Percentiles rank a stretch among this genome's conserved stretches.
Conservation (phyloP, 2,329 filamentous ascomycete species). For the Trichoderma pleuroti region DNA sequence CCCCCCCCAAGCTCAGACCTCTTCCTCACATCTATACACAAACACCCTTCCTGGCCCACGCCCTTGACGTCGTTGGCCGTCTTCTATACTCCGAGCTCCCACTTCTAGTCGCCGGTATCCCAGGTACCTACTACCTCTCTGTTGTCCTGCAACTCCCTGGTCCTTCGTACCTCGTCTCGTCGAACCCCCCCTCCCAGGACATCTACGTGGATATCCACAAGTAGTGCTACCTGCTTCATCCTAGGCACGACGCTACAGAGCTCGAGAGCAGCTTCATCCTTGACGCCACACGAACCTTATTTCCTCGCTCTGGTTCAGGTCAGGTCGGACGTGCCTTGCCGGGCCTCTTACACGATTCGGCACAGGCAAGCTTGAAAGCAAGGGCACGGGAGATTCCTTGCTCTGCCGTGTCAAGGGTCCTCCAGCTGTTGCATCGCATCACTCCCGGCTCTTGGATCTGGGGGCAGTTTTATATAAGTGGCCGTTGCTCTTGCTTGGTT, state of each 20-base stretch:
- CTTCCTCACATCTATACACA: not conserved
- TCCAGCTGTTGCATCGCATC: not conserved
- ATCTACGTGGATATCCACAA: not conserved
- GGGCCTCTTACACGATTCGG: not conserved
- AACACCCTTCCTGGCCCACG: not conserved
- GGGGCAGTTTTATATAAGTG: not conserved
- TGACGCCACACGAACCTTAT: constrained; percentile 13
- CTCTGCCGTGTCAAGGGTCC: not conserved
- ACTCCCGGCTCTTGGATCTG: not conserved
- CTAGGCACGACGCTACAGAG: constrained; percentile 6
- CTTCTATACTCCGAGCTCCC: not conserved
- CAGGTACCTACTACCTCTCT: not conserved
- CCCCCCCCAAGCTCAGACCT: not conserved
- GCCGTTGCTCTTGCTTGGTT: not conserved
- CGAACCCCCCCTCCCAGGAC: not conserved
- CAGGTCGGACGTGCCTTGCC: not conserved
- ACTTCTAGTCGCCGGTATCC: not conserved
- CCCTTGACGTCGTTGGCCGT: not conserved
- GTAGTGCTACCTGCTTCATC: not conserved
- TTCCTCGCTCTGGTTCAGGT: not conserved
- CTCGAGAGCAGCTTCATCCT: constrained; percentile 4
- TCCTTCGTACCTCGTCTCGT: not conserved
- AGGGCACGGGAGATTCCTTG: not conserved
- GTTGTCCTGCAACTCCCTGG: not conserved
- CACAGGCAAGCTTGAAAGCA: not conserved